Base-by-base conservation (phyloP, 345 rosid species). In the Carallia pectinifolia region DNA sequence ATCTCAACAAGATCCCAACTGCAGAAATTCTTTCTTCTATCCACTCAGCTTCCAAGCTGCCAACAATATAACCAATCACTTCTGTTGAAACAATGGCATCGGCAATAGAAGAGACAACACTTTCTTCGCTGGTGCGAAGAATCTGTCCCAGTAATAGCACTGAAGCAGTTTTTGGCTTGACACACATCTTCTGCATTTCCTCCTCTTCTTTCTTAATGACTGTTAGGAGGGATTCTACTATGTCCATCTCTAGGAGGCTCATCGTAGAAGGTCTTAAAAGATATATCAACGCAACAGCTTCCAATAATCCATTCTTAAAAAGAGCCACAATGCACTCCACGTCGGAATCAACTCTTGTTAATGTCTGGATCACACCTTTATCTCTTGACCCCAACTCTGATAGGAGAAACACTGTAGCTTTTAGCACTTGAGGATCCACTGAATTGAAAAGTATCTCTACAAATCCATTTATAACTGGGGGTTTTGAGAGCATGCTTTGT, bases 401-500 rank as follows among this genome's bases (percentile, higher is more conserved):
- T 39, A 89, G 75, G 47, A 89, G 84, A 67, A 82, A 84, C 58
- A 89, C 73, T 0, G 91, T 83, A 37, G 89, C 89, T 69, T 76
- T 76, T 53, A 85, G 70, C 30, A 87, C 89, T 59, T 65, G 73
- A 8, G 77, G 67, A 66, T 87, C 81, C 18, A 78, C 82, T 40
- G 94, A 89, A 80, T 87, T 89, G 85, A 84, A 81, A 34, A 89
- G 86, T 71, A 89, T 78, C 84, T 85, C 94, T 67, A 87, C 86
- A n/a, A 89, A 85, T 6, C 94, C 88, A 47, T 87, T 84, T 16
- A 89, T 64, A 31, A 82, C 91, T 0, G 89, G 77, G 23, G 91
- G 89, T 71, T 79, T 84, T 15, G 89, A 73, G 40, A 89, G 87
- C 87, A 84, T 80, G 53, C 60, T 70, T 68, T 74, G 85, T 56